Evolutionary conservation across 208 protist genomes (phyloP).

Genomic region (Crithidia fasciculata): DNA sequence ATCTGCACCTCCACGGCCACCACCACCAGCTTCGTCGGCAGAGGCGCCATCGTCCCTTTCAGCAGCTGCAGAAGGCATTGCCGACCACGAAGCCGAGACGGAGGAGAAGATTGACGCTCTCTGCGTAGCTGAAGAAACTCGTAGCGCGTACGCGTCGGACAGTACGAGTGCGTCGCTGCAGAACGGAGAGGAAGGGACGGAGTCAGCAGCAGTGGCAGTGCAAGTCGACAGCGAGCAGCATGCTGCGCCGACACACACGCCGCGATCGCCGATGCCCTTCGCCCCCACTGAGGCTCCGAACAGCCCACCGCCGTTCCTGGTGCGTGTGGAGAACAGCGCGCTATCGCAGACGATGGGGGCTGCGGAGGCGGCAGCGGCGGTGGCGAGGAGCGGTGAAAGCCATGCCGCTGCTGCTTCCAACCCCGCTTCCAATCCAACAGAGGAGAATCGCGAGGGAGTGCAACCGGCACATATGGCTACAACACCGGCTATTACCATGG

Average conservation of each 20-base stretch:
- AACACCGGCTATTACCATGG: no score
- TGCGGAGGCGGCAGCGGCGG: background rate
- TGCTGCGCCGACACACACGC: background rate
- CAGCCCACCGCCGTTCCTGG: background rate
- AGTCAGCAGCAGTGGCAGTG: background rate
- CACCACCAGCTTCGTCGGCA: background rate
- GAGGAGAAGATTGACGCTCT: background rate
- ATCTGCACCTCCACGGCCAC: no score
- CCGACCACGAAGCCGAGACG: background rate
- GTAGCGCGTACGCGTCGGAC: background rate
- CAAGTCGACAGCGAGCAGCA: background rate
- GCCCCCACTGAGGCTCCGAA: background rate
- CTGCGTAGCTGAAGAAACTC: background rate
- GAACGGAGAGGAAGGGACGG: background rate
- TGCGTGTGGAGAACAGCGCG: background rate
- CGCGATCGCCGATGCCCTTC: slow-evolving; percentile 5
- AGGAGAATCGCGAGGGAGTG: no score
- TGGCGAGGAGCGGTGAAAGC: no score
- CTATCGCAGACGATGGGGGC: background rate
- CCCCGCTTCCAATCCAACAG: no score
- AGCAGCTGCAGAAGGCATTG: background rate
- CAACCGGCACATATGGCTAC: no score
- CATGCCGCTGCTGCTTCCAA: no score
- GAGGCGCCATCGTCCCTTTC: background rate
- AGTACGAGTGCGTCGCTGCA: background rate